Evolutionary conservation across 1,284 basidiomycete genomes (phyloP).

Genomic region (Sparassis latifolia): DNA sequence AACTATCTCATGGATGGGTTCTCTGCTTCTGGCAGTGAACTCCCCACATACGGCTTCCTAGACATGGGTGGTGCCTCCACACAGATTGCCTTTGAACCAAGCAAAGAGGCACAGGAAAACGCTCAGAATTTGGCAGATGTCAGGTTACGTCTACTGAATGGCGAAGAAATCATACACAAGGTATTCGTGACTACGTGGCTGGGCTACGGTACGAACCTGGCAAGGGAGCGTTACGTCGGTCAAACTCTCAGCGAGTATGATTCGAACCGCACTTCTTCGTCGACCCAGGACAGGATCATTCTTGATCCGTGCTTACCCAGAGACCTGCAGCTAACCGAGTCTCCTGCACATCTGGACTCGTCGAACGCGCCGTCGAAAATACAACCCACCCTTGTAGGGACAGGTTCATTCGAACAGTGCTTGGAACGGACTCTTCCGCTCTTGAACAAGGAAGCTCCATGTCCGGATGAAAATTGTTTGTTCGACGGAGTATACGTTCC

Average conservation of each 20-base stretch:
- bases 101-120: conserved; percentile 44
- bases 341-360: conserved; percentile 36
- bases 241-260: conserved; percentile 55
- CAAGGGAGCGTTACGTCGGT: conserved; percentile 85
- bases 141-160: conserved; percentile 75
- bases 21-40: conserved; percentile 47
- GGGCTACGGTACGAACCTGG: conserved; percentile 96
- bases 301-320: conserved; percentile 89
- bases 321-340: conserved; percentile 56
- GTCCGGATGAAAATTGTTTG: conserved; percentile 83
- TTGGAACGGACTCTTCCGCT: conserved; percentile 70
- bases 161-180: conserved; percentile 82
- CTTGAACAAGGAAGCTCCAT: conserved; percentile 83
- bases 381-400: conserved; percentile 70
- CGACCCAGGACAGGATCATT: conserved; percentile 36
- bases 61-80: conserved; percentile 99
- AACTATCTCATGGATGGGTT: conserved; percentile 99
- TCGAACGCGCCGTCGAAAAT: conserved; percentile 37
- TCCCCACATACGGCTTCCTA: conserved; percentile 92
- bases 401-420: conserved; percentile 88
- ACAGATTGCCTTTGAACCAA: conserved; percentile 94
- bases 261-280: conserved; percentile 21
- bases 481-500: conserved; percentile 97
- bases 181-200: conserved; percentile 99
- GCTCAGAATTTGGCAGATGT: conserved; percentile 74